Evolutionary conservation across 345 rosid species (phyloP), one percentile per base, ranked within the genome.

Genomic region (Nephelium lappaceum): DNA sequence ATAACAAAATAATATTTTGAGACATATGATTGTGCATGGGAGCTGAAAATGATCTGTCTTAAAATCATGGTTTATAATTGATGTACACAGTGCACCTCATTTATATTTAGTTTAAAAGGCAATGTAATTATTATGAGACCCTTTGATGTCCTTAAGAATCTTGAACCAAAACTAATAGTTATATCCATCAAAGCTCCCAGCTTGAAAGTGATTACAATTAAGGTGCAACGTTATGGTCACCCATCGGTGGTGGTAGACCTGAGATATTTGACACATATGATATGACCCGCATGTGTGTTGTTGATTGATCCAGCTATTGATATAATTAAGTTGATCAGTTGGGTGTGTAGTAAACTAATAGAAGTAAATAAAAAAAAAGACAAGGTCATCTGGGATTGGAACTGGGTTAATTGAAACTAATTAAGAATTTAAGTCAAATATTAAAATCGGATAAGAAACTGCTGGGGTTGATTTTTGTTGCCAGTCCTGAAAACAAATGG

Each of bases 41-140:
- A 38, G 39, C 24, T 12, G 74, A 8, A 67, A 71, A 47, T 71
- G 64, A 72, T 78, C 27, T 71, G 65, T 78, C 76, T 10, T 36
- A 51, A 21, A 71, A 39, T 60, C 66, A 63, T 25, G 67, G 79
- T 23, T 70, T 70, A 51, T 63, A 63, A 74, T 63, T 80, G 65
- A 70, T 51, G n/a, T 58, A 39, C 9, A 67, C 23, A 4, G 36
- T 31, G 36, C 36, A 31, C 36, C 27, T 47, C 19, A 11, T 1
- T 16, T 14, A 43, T 31, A 43, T 31, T 62, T 47, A 4, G 43
- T 41, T 6, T 41, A 41, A 41, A 41, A 41, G 43, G 43, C 43
- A 5, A 45, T 45, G 51, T 49, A 49, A 0, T 49, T 49, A 49
- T 49, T 1, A 49, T 14, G 53, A 49, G 14, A 18, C 53, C 15